Base-by-base conservation (phyloP, 768 basidiomycete species). In the Boletellus ananas region DNA sequence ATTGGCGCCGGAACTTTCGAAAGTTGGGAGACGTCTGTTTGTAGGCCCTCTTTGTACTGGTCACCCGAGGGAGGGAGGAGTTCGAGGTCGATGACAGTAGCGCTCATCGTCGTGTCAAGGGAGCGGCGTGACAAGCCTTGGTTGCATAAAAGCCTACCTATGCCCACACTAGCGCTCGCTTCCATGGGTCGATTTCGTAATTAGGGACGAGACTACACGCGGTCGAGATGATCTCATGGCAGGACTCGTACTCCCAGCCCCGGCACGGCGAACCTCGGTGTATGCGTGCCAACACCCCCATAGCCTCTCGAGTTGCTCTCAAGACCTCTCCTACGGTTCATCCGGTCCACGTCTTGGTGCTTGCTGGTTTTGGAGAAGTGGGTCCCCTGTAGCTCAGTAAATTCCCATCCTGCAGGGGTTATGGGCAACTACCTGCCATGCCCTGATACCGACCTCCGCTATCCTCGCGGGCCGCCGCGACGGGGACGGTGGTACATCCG, bases 401-500 rank as follows among this genome's bases (percentile, higher is more conserved):
- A 23, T 23, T 23, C 23, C 27, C 13, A 6, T 31, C 17, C 17
- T 29, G 29, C 33, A 40, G 12, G 36, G 13, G 20, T 17, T 34
- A 31, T 20, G 23, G 42, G 31, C 13, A 7, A 33, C 20, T 38
- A 34, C 52, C 35, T 45, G 86, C 85, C 74, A 90, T 87, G 18
- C 84, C 87, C 63, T 83, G 20, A 86, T 79, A 39, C 78, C 84
- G 59, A 93, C 74, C 72, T 14, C 88, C 86, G 54, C 80, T 80
- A 56, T 94, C 90, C 23, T 93, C 79, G 63, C 92, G 91, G 3
- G 83, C 84, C 38, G 93, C 83, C 4, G 90, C 89, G 6, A 91
- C 82, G 36, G 90, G 89, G 79, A 68, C 90, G 90, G 72, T 76
- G 82, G n/a, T n/a, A n/a, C 1, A 81, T 84, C 58, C 91, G 90